Base-by-base conservation (phyloP, 2,329 filamentous ascomycete species). In the Coniella lustricola region DNA sequence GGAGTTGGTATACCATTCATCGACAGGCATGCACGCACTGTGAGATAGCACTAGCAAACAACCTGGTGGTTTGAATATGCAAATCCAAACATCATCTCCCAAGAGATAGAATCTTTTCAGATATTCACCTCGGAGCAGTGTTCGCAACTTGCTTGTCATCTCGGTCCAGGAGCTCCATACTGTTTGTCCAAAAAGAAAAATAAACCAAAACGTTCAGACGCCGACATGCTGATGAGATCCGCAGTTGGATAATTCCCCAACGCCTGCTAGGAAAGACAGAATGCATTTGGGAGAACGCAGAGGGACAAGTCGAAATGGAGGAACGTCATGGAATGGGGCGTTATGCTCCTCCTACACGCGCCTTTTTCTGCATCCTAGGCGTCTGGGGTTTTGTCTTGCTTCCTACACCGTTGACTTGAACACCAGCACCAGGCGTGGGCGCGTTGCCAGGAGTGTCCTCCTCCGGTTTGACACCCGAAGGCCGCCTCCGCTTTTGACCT, bases 401-500 rank as follows among this genome's bases (percentile, higher is more conserved):
- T 54, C 70, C 62, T 21, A 75, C 68, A 7, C 76, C 77, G 55
- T 80, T 81, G 35, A 77, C 66, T 56, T 77, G 75, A 3, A 67
- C 57, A 8, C 65, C 59, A 16, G 62, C 63, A 37, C 63, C 62
- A 12, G 62, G 75, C 5, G 76, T 77, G 3, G 75, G 73, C 4
- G 70, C 74, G 18, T 59, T 59, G 13, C 66, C 69, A 31, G 70
- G 65, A 7, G 67, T 68, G 20, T 79, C 76, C 10, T 81, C 77
- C 53, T 81, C 78, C 4, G 65, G 62, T 65, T 81, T 81, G 17
- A 81, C 75, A 36, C 41, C 72, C 0, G 77, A 81, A 1, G 76
- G 74, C 25, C 78, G 69, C 56, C 78, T 66, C 46, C 77, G 69
- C 64, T 82, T 82, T 55, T 79, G 80, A 31, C 75, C 77, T 20